Evolutionary conservation across 2,329 filamentous ascomycete genomes (phyloP), one percentile per base, ranked within the genome.

Genomic region (Dactylellina haptotyla): DNA sequence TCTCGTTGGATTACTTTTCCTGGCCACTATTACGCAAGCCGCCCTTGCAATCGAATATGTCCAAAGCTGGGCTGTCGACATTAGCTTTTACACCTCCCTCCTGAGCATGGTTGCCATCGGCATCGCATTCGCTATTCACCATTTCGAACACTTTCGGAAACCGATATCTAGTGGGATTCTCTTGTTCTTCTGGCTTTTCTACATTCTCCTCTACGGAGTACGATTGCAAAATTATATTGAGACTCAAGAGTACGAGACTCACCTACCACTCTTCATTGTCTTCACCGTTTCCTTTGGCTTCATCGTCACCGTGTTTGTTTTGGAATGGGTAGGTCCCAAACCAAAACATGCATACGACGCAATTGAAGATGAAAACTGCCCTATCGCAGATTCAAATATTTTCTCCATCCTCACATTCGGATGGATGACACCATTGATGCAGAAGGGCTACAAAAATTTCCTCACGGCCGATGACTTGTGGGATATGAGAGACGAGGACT

Each of bases 351-450:
- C 87, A 77, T 89, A 89, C 77, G 83, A 85, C 66, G 85, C 83
- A 20, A 82, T 88, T 63, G 73, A 76, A 8, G 80, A 86, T 41
- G 86, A 89, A 77, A 65, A 76, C 59, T 89, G 87, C 64, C 90
- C 90, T 0, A 88, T 91, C 75, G 93, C 98, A 81, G 96, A 97
- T 80, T 93, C 95, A 10, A 93, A 94, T 72, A 85, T 98, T 58
- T 99, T 99, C 82, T 97, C 94, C 2, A 88, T 91, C 56, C 85
- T 99, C 48, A 97, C 94, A 0, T 99, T 99, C 81, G 89, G 90
- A 62, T 99, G 95, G 95, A 97, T 99, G 94, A 98, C 95, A 0
- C 93, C 95, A 0, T 83, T 99, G 87, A 99, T 99, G 95, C 93
- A 89, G 79, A 90, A 90, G 79, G 95, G 95, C 0, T 98, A 99